Conservation (phyloP, 208 protist species). For the Leishmania martiniquensis region DNA sequence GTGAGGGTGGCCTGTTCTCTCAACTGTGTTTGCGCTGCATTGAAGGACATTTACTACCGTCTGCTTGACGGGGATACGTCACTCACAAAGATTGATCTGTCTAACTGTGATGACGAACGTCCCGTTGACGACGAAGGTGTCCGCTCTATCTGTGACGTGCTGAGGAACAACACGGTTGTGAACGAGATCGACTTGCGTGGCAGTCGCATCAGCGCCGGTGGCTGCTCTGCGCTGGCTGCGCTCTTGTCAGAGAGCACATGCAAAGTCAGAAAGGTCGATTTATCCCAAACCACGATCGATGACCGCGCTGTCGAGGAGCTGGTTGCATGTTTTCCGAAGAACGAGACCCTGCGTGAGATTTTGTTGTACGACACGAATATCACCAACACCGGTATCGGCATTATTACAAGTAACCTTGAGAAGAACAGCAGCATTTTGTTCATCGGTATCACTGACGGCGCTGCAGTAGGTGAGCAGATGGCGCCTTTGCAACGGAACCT, state of each 20-base stretch:
- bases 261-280: conserved; percentile 44
- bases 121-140: conserved; percentile 71
- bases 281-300: conserved; percentile 70
- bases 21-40: conserved; percentile 63
- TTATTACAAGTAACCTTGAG: conserved; percentile 61
- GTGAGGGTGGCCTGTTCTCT: conserved; percentile 68
- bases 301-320: conserved; percentile 57
- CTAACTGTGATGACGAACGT: conserved; percentile 33
- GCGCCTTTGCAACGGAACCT: conserved; percentile 54
- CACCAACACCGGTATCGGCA: conserved; percentile 47
- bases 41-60: conserved; percentile 71
- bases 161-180: conserved; percentile 52
- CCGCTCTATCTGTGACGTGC: conserved; percentile 53
- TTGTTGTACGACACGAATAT: conserved; percentile 63
- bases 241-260: conserved; percentile 48
- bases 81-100: conserved; percentile 57
- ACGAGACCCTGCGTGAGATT: conserved; percentile 51
- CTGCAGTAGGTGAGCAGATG: conserved; percentile 5
- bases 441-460: conserved; percentile 40
- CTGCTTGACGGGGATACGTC: conserved; percentile 57
- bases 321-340: conserved; percentile 56
- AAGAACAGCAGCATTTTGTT: conserved; percentile 52
- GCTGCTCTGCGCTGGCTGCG: conserved; percentile 54
- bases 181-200: conserved; percentile 50
- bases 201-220: conserved; percentile 61